Percentiles rank a stretch among this genome's conserved stretches.
Evolutionary conservation across 2,329 filamentous ascomycete genomes (phyloP).

Genomic region (Fusarium sp.): DNA sequence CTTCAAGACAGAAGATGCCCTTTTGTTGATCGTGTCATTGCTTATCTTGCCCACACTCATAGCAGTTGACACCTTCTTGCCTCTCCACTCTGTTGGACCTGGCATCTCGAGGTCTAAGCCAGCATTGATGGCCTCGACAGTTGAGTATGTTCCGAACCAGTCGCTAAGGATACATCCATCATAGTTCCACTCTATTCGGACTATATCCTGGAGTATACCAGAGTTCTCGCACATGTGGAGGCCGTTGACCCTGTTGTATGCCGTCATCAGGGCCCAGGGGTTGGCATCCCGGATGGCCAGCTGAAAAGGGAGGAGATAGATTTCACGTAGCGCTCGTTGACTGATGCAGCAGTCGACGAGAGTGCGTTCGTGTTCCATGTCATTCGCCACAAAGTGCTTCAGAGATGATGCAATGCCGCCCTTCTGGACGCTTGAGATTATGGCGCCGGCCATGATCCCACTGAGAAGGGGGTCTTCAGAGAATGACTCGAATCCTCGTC

Average conservation of each 20-base stretch:
- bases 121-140: constrained; percentile 61
- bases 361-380: constrained; percentile 69
- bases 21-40: constrained; percentile 65
- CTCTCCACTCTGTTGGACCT: constrained; percentile 63
- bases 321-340: not conserved
- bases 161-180: constrained; percentile 69
- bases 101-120: constrained; percentile 73
- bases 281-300: constrained; percentile 54
- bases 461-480: constrained; percentile 69
- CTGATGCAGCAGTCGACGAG: constrained; percentile 58
- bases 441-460: constrained; percentile 64
- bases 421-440: constrained; percentile 67
- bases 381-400: constrained; percentile 73
- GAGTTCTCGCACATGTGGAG: constrained; percentile 65
- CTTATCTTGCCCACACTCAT: constrained; percentile 68
- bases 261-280: constrained; percentile 68
- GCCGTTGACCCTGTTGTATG: constrained; percentile 70
- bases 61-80: constrained; percentile 62
- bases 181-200: constrained; percentile 69
- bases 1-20: constrained; percentile 68
- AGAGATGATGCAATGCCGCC: constrained; percentile 67
- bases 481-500: constrained; percentile 70
- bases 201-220: constrained; percentile 61
- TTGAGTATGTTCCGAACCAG: constrained; percentile 65
- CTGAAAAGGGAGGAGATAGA: not conserved